These are phyloP conservation scores for Lactarius trivialis DNA, from an alignment of 768 basidiomycete genomes.

Conservation along the genomic window DNA sequence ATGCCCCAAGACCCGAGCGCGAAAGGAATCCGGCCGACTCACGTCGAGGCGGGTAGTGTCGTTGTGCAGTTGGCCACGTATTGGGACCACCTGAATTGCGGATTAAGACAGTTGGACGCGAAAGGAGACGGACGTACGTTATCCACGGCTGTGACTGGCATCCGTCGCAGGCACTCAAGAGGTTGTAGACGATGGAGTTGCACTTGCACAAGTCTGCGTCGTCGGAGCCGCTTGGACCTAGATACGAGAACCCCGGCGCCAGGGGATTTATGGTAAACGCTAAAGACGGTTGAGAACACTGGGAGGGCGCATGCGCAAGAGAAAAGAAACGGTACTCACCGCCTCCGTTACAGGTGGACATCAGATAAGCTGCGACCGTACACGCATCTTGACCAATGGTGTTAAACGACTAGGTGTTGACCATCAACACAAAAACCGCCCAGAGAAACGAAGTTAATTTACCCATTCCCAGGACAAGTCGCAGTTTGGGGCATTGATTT, in stretches of 20 bases:
- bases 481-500: slow-evolving; percentile 8
- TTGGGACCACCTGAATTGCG: background rate
- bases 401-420: slow-evolving; percentile 5
- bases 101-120: background rate
- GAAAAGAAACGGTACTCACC: background rate
- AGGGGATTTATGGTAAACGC: slow-evolving; percentile 6
- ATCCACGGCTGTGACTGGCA: background rate
- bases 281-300: background rate
- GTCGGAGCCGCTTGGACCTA: background rate
- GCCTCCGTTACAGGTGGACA: slow-evolving; percentile 10
- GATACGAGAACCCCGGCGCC: background rate
- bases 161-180: slow-evolving; percentile 17
- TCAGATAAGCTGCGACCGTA: slow-evolving; percentile 1
- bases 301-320: background rate
- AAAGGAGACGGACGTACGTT: background rate
- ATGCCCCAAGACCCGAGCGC: background rate
- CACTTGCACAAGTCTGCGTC: slow-evolving; percentile 12
- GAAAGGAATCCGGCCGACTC: slow-evolving; percentile 1
- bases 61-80: slow-evolving; percentile 2
- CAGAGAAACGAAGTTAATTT: background rate
- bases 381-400: slow-evolving; percentile 8
- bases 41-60: background rate
- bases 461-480: slow-evolving; percentile 2
- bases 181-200: slow-evolving; percentile 6
- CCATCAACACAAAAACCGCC: background rate